phyloP scores from a whole-genome alignment of 2,329 filamentous ascomycete genomes.

The Monilinia fructigena region DNA sequence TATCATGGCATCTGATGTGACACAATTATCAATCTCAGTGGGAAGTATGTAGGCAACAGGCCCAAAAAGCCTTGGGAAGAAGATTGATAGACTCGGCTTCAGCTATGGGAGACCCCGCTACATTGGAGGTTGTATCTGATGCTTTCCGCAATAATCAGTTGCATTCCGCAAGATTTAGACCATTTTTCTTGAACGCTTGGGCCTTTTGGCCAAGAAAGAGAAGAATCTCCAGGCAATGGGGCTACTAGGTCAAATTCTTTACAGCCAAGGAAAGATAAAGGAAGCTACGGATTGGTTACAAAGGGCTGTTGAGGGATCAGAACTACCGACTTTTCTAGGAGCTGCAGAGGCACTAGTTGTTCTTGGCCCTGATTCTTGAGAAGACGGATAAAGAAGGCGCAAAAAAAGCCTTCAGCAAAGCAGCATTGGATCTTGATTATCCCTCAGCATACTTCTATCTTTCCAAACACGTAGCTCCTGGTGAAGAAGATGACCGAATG shows the following conservation, averaged over 20 bases:
- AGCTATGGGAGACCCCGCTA: slow-evolving; percentile 34
- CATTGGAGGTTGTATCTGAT: slow-evolving; percentile 30
- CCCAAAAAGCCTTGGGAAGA: slow-evolving; percentile 31
- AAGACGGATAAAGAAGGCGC: slow-evolving; percentile 29
- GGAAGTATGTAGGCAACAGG: slow-evolving; percentile 25
- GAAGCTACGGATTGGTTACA: slow-evolving; percentile 35
- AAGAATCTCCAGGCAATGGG: slow-evolving; percentile 37
- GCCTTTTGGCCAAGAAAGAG: slow-evolving; percentile 32
- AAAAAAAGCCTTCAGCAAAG: slow-evolving; percentile 33
- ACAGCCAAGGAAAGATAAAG: slow-evolving; percentile 24
- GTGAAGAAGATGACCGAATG: slow-evolving; percentile 27
- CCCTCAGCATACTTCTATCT: slow-evolving; percentile 38
- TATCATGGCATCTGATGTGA: slow-evolving; percentile 31
- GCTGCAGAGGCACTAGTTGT: slow-evolving; percentile 34
- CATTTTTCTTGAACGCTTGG: slow-evolving; percentile 30
- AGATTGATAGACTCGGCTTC: slow-evolving; percentile 35
- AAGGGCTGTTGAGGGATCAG: slow-evolving; percentile 30
- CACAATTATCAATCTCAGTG: slow-evolving; percentile 33
- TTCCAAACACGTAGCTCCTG: slow-evolving; percentile 29
- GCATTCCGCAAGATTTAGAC: slow-evolving; percentile 15
- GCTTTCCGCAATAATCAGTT: slow-evolving; percentile 26
- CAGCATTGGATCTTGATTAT: slow-evolving; percentile 38
- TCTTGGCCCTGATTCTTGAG: slow-evolving; percentile 31
- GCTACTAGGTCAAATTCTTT: slow-evolving; percentile 35
- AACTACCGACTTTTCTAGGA: slow-evolving; percentile 30